phyloP scores from a whole-genome alignment of 2,329 filamentous ascomycete species.

The Sclerotinia nivalis region DNA sequence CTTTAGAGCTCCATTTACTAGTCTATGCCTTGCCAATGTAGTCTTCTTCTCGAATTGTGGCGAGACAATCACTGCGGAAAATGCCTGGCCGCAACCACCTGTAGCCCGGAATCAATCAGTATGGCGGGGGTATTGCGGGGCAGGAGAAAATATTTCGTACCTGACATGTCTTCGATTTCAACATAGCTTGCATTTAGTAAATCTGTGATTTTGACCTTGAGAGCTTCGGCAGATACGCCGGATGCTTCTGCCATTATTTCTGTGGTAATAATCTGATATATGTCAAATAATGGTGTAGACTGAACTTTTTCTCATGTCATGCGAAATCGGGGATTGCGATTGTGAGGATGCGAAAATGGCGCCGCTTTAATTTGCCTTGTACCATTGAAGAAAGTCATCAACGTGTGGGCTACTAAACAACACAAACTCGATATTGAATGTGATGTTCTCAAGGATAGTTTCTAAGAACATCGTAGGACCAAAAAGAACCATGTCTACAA shows the following conservation, averaged over 20 bases:
- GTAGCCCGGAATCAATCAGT: constrained; percentile 22
- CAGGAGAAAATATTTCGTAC: constrained; percentile 52
- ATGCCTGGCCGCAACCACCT: constrained; percentile 73
- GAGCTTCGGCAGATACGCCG: constrained; percentile 69
- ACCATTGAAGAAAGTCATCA: constrained; percentile 6
- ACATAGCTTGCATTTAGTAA: constrained; percentile 76
- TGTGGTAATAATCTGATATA: constrained; percentile 3
- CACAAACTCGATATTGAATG: constrained; percentile 19
- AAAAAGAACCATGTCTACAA: constrained; percentile 32
- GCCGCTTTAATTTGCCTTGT: constrained; percentile 20
- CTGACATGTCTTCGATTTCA: constrained; percentile 88
- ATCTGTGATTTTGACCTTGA: constrained; percentile 68
- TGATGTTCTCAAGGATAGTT: constrained; percentile 30
- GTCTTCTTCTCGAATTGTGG: constrained; percentile 59
- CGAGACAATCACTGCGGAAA: constrained; percentile 67
- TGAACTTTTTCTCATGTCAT: constrained; percentile 11
- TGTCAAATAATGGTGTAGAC: neutral
- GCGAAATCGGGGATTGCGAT: constrained; percentile 18
- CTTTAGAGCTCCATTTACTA: constrained; percentile 68
- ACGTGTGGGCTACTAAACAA: constrained; percentile 9
- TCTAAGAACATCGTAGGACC: constrained; percentile 27
- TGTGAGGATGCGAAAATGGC: constrained; percentile 19
- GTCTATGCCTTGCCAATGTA: constrained; percentile 65
- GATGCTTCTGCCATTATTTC: constrained; percentile 54
- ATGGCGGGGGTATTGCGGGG: constrained; percentile 25